Conservation (phyloP, 2,329 filamentous ascomycete species). For the Thielaviopsis euricoi region DNA sequence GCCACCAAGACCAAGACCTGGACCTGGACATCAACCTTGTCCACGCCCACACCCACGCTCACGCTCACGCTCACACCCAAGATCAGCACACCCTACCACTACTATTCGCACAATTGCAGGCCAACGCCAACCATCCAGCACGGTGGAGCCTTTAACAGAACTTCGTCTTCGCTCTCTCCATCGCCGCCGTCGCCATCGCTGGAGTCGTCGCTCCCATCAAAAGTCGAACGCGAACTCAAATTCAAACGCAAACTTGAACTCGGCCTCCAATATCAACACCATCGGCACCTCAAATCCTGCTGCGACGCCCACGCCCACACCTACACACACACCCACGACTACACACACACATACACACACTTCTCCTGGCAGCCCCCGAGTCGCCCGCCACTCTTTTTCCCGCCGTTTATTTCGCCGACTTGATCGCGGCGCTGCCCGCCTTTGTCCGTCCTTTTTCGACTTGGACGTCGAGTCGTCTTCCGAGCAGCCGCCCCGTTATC, state of each 20-base stretch:
- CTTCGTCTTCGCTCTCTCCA: not conserved
- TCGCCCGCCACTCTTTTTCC: conserved; percentile 3
- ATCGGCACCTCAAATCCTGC: not conserved
- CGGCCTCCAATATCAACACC: not conserved
- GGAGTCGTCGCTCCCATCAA: not conserved
- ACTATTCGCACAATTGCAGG: too few species aligned
- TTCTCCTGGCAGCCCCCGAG: not conserved
- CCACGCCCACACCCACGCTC: too few species aligned
- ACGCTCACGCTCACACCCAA: too few species aligned
- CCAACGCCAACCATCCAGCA: not conserved
- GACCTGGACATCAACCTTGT: too few species aligned
- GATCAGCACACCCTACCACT: too few species aligned
- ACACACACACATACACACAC: too few species aligned
- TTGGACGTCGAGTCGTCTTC: not conserved
- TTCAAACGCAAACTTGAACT: not conserved
- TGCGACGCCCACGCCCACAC: too few species aligned
- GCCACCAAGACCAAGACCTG: too few species aligned
- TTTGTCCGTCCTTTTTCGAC: conserved; percentile 1
- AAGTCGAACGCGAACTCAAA: too few species aligned
- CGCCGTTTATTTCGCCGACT: conserved; percentile 9
- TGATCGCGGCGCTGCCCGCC: conserved; percentile 7
- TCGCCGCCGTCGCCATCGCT: not conserved
- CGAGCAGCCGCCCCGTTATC: not conserved
- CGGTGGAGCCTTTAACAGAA: not conserved
- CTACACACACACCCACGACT: too few species aligned